Evolutionary conservation across 2,329 filamentous ascomycete genomes (phyloP).

Genomic region (Plenodomus lindquistii): DNA sequence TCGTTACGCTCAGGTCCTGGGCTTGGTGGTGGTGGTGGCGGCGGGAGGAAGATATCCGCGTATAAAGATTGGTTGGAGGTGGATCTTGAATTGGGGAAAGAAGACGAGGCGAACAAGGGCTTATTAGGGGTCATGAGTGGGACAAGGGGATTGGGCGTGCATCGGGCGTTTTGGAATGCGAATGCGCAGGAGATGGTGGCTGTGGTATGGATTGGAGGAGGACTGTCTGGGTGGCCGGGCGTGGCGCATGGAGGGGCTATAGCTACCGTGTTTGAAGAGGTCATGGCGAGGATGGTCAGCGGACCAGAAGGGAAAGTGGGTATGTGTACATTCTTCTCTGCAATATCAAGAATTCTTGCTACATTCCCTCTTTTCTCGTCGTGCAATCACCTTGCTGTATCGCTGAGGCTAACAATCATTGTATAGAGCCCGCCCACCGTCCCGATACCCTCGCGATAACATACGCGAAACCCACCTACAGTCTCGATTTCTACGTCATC

Average conservation of each 20-base stretch:
- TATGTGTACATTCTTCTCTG: constrained; percentile 13
- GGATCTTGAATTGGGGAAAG: constrained; percentile 28
- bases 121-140: constrained; percentile 41
- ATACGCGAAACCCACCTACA: constrained; percentile 65
- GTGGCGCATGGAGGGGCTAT: constrained; percentile 72
- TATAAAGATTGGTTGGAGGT: constrained; percentile 37
- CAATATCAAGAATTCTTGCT: no score
- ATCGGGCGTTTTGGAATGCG: constrained; percentile 68
- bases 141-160: constrained; percentile 49
- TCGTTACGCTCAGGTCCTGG: constrained; percentile 19
- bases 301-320: constrained; percentile 47
- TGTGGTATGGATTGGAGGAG: constrained; percentile 70
- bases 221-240: constrained; percentile 69
- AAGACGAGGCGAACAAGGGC: constrained; percentile 22
- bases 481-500: constrained; percentile 67
- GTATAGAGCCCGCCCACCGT: constrained; percentile 28
- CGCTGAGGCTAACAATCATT: no score
- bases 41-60: constrained; percentile 11
- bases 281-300: constrained; percentile 66
- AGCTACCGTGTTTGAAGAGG: constrained; percentile 71
- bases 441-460: constrained; percentile 54
- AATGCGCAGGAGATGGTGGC: constrained; percentile 61
- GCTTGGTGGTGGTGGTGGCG: neutral
- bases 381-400: neutral
- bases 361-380: no score